phyloP scores from a whole-genome alignment of 495 filamentous ascomycete genomes.

The Cryomyces antarcticus region DNA sequence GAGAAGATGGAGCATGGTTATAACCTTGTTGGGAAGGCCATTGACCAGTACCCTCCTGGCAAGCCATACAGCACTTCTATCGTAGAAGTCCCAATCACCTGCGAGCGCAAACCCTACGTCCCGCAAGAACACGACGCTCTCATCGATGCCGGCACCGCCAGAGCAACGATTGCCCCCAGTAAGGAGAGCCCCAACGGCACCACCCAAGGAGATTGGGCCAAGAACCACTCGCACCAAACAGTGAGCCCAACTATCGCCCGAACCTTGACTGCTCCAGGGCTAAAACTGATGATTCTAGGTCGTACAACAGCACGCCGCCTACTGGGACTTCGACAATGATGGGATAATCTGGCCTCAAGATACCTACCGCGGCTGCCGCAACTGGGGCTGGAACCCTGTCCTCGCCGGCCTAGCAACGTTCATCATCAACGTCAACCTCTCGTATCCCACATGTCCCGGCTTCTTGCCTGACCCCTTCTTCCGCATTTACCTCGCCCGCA shows the following conservation, averaged over 20 bases:
- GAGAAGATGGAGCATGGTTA: not conserved
- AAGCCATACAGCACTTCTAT: not conserved
- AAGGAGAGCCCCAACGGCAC: conserved; percentile 6
- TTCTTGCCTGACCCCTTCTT: conserved; percentile 29
- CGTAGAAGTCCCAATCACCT: conserved; percentile 2
- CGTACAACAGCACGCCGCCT: conserved; percentile 5
- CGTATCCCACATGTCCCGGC: conserved; percentile 26
- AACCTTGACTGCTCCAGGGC: not conserved
- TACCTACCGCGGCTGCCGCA: conserved; percentile 3
- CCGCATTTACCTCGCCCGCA: conserved; percentile 25
- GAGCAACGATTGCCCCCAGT: conserved; percentile 5
- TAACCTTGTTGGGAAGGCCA: not conserved
- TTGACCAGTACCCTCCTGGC: not conserved
- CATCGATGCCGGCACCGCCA: conserved; percentile 7
- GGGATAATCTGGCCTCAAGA: conserved; percentile 7
- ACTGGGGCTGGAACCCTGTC: conserved; percentile 12
- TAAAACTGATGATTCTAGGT: not conserved
- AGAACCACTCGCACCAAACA: not conserved
- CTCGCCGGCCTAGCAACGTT: conserved; percentile 24
- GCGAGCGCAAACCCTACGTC: conserved; percentile 4
- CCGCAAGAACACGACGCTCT: not conserved
- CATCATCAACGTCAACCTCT: conserved; percentile 30
- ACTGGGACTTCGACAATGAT: conserved; percentile 6
- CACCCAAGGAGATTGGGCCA: conserved; percentile 1
- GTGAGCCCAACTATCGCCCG: not conserved